Evolutionary conservation across 2,329 filamentous ascomycete genomes (phyloP), one percentile per base, ranked within the genome.

Genomic region (Apiospora marii): DNA sequence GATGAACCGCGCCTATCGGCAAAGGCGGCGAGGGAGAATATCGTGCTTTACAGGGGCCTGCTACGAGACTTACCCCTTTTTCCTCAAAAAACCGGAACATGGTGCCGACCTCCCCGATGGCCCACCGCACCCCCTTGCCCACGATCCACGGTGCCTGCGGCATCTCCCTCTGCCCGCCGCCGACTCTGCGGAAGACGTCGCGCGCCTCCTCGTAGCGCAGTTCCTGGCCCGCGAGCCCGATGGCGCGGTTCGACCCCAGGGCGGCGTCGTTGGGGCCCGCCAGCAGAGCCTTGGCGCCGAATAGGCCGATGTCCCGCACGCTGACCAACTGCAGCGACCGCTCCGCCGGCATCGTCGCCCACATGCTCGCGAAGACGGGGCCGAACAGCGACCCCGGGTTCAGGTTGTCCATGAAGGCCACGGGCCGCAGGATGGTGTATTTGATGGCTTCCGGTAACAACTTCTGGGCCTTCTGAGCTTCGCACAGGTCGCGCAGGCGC

Each of bases 401-500:
- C 24, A 82, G 70, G 74, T 85, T 85, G 70, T 85, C 83, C 76
- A 85, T 79, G 77, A 85, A 85, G 5, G 81, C 82, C 8, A 79
- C 79, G 0, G 83, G 84, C 8, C 83, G 79, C 22, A 85, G 74
- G 68, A 85, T 81, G 41, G 83, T 84, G 77, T 82, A 84, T 41
- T 74, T 77, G 75, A 81, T 75, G 27, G 27, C 27, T n/a, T 68
- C 72, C n/a, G 76, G 72, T 41, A 68, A 43, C 30, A 76, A 72
- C 53, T 75, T 73, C 58, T 53, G 48, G 24, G 24, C 37, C 10
- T 41, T 41, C 37, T 41, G 37, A 10, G 37, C 37, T 1, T 41
- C 6, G 68, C n/a, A 70, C 70, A 22, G n/a, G 76, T 48, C 69
- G 64, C 87, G 81, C 13, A 92, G 83, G 73, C 92, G 84, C 72